Evolutionary conservation across 2,329 filamentous ascomycete species (phyloP).

Genomic region (Bretziella fagacearum): DNA sequence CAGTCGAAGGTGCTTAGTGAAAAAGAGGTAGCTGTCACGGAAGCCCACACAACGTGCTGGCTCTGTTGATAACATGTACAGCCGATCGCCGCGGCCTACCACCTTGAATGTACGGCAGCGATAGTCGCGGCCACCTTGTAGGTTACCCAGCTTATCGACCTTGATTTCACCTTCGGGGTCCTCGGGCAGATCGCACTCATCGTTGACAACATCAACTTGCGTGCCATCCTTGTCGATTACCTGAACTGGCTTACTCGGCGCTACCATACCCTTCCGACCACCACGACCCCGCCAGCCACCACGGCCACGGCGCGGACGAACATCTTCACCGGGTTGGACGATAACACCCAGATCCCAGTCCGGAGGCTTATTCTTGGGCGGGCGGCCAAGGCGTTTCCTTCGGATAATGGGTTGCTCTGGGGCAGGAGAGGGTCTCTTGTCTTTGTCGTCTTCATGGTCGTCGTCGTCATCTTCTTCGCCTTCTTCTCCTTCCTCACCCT

Average conservation of each 20-base stretch:
- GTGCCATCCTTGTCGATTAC: constrained; percentile 89
- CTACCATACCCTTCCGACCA: constrained; percentile 49
- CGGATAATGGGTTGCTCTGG: constrained; percentile 46
- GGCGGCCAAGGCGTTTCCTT: constrained; percentile 65
- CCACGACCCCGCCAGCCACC: constrained; percentile 54
- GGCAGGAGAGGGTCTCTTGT: constrained; percentile 28
- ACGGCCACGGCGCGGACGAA: constrained; percentile 47
- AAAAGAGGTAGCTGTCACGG: constrained; percentile 95
- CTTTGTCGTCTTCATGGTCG: constrained; percentile 24
- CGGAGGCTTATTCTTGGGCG: constrained; percentile 67
- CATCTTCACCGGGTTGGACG: constrained; percentile 30
- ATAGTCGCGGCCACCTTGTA: constrained; percentile 76
- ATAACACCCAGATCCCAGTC: constrained; percentile 56
- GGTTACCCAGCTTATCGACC: constrained; percentile 74
- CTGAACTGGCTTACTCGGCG: constrained; percentile 63
- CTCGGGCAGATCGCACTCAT: constrained; percentile 78
- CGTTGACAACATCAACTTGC: constrained; percentile 73
- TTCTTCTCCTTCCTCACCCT: constrained; percentile 24
- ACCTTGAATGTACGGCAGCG: constrained; percentile 92
- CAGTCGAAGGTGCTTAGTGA: constrained; percentile 90
- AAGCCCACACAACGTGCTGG: constrained; percentile 94
- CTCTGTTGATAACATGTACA: constrained; percentile 98
- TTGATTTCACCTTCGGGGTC: constrained; percentile 82
- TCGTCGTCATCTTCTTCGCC: constrained; percentile 24
- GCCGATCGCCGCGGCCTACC: constrained; percentile 59